Evolutionary conservation across 1,139 yeast species (phyloP).

Genomic region (Lodderomyces jiufengensis): DNA sequence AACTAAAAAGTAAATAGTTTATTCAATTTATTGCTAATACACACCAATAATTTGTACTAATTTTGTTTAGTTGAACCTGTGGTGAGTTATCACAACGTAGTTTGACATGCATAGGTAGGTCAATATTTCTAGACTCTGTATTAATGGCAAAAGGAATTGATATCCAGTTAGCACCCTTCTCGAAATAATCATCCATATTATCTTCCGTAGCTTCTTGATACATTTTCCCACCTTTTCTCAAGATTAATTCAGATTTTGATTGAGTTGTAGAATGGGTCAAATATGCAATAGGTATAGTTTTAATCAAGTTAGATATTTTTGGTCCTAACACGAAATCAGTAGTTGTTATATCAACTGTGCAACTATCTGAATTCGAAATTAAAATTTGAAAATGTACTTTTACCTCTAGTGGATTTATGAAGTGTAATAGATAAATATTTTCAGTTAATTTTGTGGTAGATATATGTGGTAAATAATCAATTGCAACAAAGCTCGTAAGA

Average conservation of each 20-base stretch:
- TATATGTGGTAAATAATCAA: constrained; percentile 29
- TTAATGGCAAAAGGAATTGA: constrained; percentile 25
- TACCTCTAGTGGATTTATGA: constrained; percentile 27
- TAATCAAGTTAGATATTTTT: constrained; percentile 5
- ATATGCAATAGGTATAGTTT: constrained; percentile 31
- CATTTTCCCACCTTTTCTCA: constrained; percentile 18
- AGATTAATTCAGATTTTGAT: constrained; percentile 30
- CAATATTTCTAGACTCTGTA: too few relatives aligned
- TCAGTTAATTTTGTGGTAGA: constrained; percentile 11
- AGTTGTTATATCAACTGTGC: constrained; percentile 19
- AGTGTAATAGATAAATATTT: constrained; percentile 21
- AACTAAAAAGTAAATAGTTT: too few relatives aligned
- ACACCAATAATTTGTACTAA: too few relatives aligned
- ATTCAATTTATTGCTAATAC: too few relatives aligned
- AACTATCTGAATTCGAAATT: constrained; percentile 10
- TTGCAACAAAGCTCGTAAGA: constrained; percentile 29
- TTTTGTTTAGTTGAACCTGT: too few relatives aligned
- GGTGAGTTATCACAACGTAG: too few relatives aligned
- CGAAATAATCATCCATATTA: constrained; percentile 21
- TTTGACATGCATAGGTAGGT: too few relatives aligned
- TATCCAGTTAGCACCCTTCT: constrained; percentile 32
- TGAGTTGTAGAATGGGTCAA: constrained; percentile 27
- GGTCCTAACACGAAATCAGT: constrained; percentile 17
- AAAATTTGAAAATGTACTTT: constrained; percentile 9
- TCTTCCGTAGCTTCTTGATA: constrained; percentile 15